Evolutionary conservation across 768 basidiomycete genomes (phyloP).

Genomic region (Amanita pseudoporphyria): DNA sequence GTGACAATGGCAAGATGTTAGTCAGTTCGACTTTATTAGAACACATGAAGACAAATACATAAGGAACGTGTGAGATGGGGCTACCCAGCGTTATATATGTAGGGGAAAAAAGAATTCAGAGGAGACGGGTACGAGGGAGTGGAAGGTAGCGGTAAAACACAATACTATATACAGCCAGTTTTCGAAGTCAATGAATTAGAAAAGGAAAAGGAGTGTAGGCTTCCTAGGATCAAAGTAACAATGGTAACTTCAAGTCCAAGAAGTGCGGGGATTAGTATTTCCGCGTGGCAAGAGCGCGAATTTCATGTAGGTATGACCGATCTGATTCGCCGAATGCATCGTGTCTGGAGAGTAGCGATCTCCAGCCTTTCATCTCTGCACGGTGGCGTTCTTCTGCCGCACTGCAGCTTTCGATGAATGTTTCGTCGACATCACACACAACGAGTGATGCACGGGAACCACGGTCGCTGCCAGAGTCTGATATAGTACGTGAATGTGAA

Average conservation of each 20-base stretch:
- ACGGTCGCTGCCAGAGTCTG: slow-evolving; percentile 71
- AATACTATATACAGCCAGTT: slow-evolving; percentile 18
- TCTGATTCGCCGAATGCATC: slow-evolving; percentile 38
- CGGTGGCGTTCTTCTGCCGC: slow-evolving; percentile 77
- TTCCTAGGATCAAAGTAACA: neutral
- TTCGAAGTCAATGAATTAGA: slow-evolving; percentile 14
- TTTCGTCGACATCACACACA: slow-evolving; percentile 61
- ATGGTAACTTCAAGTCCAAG: neutral
- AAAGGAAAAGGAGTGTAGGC: slow-evolving; percentile 10
- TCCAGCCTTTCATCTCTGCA: slow-evolving; percentile 81
- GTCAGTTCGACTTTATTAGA: neutral
- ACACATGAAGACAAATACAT: slow-evolving; percentile 2
- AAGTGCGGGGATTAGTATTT: slow-evolving; percentile 43
- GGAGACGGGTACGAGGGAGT: slow-evolving; percentile 8
- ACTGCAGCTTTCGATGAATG: slow-evolving; percentile 62
- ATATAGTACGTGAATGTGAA: slow-evolving; percentile 55
- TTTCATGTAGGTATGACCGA: slow-evolving; percentile 66
- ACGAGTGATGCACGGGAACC: slow-evolving; percentile 75
- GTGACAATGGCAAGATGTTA: neutral
- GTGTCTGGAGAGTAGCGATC: slow-evolving; percentile 24
- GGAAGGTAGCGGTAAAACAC: slow-evolving; percentile 8
- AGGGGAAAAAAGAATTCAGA: neutral
- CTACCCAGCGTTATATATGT: slow-evolving; percentile 3
- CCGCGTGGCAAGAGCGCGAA: slow-evolving; percentile 78
- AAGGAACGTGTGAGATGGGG: slow-evolving; percentile 2